Conservation (phyloP, 139 green algal species). For the Chlorella vulgaris region DNA sequence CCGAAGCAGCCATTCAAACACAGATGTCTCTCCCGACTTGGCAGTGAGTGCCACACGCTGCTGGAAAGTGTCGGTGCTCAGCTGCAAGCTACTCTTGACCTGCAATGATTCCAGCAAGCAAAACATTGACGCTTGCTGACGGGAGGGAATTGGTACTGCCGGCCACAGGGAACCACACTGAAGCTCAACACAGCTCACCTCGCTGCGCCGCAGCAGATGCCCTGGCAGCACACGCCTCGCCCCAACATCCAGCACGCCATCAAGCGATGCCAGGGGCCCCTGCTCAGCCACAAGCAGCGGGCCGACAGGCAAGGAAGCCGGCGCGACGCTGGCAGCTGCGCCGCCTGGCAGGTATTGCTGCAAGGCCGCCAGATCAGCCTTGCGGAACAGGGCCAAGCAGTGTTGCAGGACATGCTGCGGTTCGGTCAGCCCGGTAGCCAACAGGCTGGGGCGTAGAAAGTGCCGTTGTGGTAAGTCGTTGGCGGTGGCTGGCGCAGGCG, state of each 20-base stretch:
- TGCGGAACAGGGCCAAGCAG: slow-evolving; percentile 29
- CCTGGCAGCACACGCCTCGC: slow-evolving; percentile 34
- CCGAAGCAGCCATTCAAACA: slow-evolving; percentile 53
- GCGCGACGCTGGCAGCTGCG: not conserved
- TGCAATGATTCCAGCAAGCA: slow-evolving; percentile 46
- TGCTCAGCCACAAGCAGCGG: slow-evolving; percentile 12
- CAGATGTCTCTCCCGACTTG: slow-evolving; percentile 48
- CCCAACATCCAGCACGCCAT: slow-evolving; percentile 35
- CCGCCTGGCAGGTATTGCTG: slow-evolving; percentile 24
- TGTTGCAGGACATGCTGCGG: slow-evolving; percentile 36
- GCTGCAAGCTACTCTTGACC: slow-evolving; percentile 60
- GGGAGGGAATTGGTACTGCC: too few relatives aligned
- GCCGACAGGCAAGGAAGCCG: not conserved
- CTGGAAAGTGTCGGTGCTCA: slow-evolving; percentile 29
- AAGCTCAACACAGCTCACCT: too few relatives aligned
- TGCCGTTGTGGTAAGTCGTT: not conserved
- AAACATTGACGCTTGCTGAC: too few relatives aligned
- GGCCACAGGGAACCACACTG: too few relatives aligned
- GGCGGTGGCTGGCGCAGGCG: too few relatives aligned
- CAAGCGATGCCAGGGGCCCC: slow-evolving; percentile 33
- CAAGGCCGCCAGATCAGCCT: slow-evolving; percentile 12
- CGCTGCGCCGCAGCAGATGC: slow-evolving; percentile 65
- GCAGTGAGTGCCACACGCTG: slow-evolving; percentile 57
- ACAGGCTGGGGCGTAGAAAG: slow-evolving; percentile 13
- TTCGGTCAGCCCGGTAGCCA: slow-evolving; percentile 17